Evolutionary conservation across 805 yeast species (phyloP).

Genomic region (Candida coleopterorum): DNA sequence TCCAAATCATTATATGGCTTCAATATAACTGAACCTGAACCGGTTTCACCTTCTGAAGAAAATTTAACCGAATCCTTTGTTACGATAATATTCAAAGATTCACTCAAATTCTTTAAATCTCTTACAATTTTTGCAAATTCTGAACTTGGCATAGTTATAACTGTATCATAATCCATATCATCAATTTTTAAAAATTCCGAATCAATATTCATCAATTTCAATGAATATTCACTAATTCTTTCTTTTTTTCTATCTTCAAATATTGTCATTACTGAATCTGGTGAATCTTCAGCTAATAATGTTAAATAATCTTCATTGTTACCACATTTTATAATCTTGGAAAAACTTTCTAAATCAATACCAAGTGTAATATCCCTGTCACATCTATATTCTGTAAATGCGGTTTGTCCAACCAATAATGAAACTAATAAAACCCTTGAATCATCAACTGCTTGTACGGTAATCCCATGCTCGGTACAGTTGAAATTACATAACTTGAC

Average conservation of each 20-base stretch:
- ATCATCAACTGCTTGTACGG: constrained; percentile 96
- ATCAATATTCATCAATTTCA: constrained; percentile 94
- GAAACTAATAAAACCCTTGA: constrained; percentile 93
- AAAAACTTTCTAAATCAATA: constrained; percentile 79
- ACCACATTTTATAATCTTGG: constrained; percentile 88
- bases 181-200: constrained; percentile 91
- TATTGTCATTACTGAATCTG: constrained; percentile 71
- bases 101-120: constrained; percentile 82
- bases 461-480: constrained; percentile 91
- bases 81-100: constrained; percentile 78
- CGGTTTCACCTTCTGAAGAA: constrained; percentile 86
- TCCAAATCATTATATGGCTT: constrained; percentile 84
- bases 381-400: constrained; percentile 90
- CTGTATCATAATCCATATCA: constrained; percentile 86
- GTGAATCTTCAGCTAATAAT: constrained; percentile 82
- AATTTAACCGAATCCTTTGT: constrained; percentile 92
- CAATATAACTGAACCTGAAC: constrained; percentile 79
- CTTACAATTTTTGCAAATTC: constrained; percentile 89
- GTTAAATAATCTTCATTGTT: constrained; percentile 85
- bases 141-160: constrained; percentile 77
- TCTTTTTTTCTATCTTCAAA: constrained; percentile 92
- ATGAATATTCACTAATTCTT: constrained; percentile 84
- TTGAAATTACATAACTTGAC: constrained; percentile 94
- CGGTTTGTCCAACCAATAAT: constrained; percentile 78
- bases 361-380: constrained; percentile 92